Conservation (phyloP, 495 filamentous ascomycete genomes). For the Choiromyces venosus region DNA sequence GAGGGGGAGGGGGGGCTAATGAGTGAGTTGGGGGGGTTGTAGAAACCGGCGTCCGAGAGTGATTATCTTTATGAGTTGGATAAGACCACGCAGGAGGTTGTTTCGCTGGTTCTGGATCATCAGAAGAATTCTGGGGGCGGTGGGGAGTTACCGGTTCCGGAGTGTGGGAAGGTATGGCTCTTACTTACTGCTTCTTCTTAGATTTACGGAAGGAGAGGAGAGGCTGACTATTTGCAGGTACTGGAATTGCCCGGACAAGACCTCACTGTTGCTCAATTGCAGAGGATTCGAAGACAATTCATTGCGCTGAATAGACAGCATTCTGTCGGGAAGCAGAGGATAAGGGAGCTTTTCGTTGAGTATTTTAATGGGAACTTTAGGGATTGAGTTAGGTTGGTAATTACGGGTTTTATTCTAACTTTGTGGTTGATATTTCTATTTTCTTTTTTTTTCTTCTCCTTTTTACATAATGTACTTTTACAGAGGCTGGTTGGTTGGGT, state of each 20-base stretch:
- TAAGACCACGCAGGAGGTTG: conserved; percentile 72
- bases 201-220: conserved; percentile 27
- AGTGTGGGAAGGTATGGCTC: conserved; percentile 41
- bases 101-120: conserved; percentile 65
- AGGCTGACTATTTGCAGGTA: conserved; percentile 45
- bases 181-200: conserved; percentile 39
- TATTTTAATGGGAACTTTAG: conserved; percentile 58
- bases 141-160: conserved; percentile 47
- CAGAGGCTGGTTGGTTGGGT: neutral
- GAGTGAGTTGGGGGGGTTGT: neutral
- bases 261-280: conserved; percentile 67
- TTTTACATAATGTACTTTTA: neutral
- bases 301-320: conserved; percentile 68
- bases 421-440: neutral
- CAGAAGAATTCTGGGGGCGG: conserved; percentile 52
- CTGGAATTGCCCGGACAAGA: conserved; percentile 57
- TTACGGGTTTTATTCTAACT: neutral
- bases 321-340: conserved; percentile 52
- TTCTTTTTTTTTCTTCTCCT: no score
- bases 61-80: conserved; percentile 83
- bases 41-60: conserved; percentile 60
- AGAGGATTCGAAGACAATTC: conserved; percentile 78
- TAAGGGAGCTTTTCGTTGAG: conserved; percentile 64
- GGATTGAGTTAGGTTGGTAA: neutral
- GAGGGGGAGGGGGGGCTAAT: conserved; percentile 2